Conservation (phyloP, 495 filamentous ascomycete species). For the Clohesyomyces aquaticus region DNA sequence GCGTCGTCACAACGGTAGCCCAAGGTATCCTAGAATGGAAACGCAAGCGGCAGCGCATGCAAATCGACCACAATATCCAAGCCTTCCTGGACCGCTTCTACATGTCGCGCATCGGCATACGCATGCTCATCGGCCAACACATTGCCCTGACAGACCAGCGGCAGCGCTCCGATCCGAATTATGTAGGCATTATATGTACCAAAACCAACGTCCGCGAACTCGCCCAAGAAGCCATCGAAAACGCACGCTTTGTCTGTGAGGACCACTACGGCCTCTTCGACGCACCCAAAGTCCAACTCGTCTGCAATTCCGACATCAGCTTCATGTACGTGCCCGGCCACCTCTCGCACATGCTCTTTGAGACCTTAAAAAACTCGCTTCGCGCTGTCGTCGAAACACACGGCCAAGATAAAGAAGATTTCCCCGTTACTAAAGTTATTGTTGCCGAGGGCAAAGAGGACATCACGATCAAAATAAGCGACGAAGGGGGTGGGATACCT, state of each 20-base stretch:
- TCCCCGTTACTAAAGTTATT: conserved; percentile 94
- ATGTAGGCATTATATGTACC: conserved; percentile 98
- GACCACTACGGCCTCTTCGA: conserved; percentile 99
- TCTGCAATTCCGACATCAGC: conserved; percentile 88
- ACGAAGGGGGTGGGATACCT: conserved; percentile 95
- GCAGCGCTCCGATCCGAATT: conserved; percentile 81
- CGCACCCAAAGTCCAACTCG: conserved; percentile 92
- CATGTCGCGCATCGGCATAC: conserved; percentile 99
- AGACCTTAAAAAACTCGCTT: conserved; percentile 97
- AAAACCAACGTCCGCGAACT: conserved; percentile 96
- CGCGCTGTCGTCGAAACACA: conserved; percentile 96
- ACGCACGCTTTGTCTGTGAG: conserved; percentile 96
- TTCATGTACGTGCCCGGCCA: conserved; percentile 99
- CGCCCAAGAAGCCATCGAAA: conserved; percentile 95
- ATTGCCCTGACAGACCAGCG: conserved; percentile 94
- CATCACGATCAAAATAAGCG: conserved; percentile 96
- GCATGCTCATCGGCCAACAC: conserved; percentile 98
- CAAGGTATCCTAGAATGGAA: conserved; percentile 99
- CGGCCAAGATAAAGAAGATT: conserved; percentile 91
- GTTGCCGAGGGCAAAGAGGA: conserved; percentile 97
- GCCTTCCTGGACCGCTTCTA: conserved; percentile 97
- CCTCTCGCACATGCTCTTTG: conserved; percentile 98
- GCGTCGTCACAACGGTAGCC: conserved; percentile 89
- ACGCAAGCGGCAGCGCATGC: conserved; percentile 92
- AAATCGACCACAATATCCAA: conserved; percentile 96